phyloP scores from a whole-genome alignment of 306 rosid genomes.

The Pueraria montana region DNA sequence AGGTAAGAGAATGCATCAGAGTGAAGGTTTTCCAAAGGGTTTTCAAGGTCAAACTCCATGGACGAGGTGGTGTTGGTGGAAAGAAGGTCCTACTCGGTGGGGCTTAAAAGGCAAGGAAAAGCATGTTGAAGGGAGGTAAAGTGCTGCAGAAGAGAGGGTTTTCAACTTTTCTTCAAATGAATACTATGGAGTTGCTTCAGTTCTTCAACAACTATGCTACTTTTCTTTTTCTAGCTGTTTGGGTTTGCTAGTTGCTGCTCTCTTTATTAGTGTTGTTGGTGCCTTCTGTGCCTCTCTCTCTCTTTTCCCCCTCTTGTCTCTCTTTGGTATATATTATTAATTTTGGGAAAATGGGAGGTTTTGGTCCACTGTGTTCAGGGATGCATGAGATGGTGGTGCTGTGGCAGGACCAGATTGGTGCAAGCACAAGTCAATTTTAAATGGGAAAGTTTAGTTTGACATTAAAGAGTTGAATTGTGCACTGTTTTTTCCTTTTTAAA shows the following conservation, averaged over 20 bases:
- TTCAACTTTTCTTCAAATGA: constrained; percentile 50
- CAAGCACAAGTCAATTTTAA: constrained; percentile 12
- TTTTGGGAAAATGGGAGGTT: constrained; percentile 38
- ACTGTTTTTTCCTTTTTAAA: not conserved
- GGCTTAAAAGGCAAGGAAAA: constrained; percentile 42
- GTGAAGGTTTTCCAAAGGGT: constrained; percentile 71
- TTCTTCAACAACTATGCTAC: constrained; percentile 26
- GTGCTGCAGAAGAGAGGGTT: constrained; percentile 5
- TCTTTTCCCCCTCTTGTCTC: not conserved
- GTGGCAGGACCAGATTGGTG: constrained; percentile 50
- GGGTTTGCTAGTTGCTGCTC: constrained; percentile 40
- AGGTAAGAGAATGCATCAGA: constrained; percentile 63
- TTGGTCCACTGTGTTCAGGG: constrained; percentile 36
- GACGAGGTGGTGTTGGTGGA: constrained; percentile 4
- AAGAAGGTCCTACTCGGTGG: constrained; percentile 11
- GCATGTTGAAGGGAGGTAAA: constrained; percentile 43
- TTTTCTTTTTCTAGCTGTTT: not conserved
- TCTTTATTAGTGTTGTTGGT: constrained; percentile 45
- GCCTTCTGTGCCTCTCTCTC: constrained; percentile 23
- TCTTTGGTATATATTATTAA: constrained; percentile 19
- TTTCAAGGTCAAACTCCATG: constrained; percentile 96
- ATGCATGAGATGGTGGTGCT: constrained; percentile 33
- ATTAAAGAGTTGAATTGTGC: constrained; percentile 1
- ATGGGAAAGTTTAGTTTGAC: constrained; percentile 23
- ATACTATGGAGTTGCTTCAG: constrained; percentile 43